Evolutionary conservation across 768 basidiomycete species (phyloP).

Genomic region (Calocera cornea): DNA sequence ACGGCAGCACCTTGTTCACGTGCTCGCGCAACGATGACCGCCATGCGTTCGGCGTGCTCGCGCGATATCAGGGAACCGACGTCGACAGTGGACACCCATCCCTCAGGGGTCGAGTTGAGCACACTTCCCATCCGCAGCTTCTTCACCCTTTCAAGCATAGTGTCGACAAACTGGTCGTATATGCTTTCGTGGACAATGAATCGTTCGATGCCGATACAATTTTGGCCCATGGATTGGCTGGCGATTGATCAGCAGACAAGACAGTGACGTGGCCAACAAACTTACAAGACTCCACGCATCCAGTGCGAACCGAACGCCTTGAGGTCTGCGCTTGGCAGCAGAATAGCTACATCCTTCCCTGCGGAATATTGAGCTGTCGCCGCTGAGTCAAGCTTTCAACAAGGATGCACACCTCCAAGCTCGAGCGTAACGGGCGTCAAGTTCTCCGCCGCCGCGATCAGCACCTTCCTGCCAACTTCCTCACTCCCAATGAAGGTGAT

Average conservation of each 20-base stretch:
- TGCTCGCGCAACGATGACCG: constrained; percentile 52
- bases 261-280: constrained; percentile 10
- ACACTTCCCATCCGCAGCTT: constrained; percentile 66
- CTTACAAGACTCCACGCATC: constrained; percentile 88
- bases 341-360: constrained; percentile 88
- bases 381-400: too few relatives aligned
- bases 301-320: constrained; percentile 65
- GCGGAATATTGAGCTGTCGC: neutral
- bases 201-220: constrained; percentile 93
- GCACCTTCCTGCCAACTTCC: constrained; percentile 64
- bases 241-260: neutral
- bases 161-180: constrained; percentile 58
- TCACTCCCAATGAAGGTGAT: constrained; percentile 91
- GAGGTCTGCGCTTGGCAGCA: constrained; percentile 75
- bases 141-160: constrained; percentile 47
- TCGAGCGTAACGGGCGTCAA: constrained; percentile 88
- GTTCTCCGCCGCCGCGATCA: constrained; percentile 67
- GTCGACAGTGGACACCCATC: constrained; percentile 62
- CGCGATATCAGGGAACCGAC: constrained; percentile 76
- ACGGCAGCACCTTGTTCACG: constrained; percentile 50
- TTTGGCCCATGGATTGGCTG: constrained; percentile 89
- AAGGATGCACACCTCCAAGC: constrained; percentile 44
- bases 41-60: constrained; percentile 48
- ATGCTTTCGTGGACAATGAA: constrained; percentile 71
- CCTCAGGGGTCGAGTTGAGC: constrained; percentile 40